Evolutionary conservation across 345 rosid species (phyloP), one percentile per base, ranked within the genome.

Genomic region (Ailanthus altissimus): DNA sequence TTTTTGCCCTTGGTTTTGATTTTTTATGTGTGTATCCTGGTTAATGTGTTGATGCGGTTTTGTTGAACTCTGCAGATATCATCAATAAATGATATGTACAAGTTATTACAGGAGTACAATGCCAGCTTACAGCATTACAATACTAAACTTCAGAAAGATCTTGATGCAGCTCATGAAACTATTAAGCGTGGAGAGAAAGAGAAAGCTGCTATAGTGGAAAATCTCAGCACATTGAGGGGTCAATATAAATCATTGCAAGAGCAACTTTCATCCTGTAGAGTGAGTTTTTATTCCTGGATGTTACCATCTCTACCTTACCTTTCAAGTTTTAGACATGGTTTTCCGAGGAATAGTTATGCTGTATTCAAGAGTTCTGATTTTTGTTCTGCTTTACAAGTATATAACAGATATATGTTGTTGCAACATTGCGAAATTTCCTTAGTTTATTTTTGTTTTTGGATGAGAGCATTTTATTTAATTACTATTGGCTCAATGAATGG

Each of bases 81-180:
- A n/a, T 92, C 99, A 6, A 81, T 92, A 10, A 93, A 88, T 85
- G 99, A 96, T 79, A 96, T 96, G 98, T 96, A 96, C 90, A 92
- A 91, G 88, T 88, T 92, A 63, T 76, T 96, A 66, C 99, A 92
- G 80, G 99, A 96, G 81, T 96, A 93, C 81, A 96, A 96, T 78
- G 86, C 97, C 70, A 93, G 99, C 87, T 85, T 96, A 84, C 99
- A 96, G 84, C 88, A 88, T 60, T 96, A 96, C 75, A 96, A 96
- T 71, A 87, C 89, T 84, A 96, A 93, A 76, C 98, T 96, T 64
- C 99, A 96, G 87, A 85, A 87, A n/a, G 99, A 96, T 79, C 91
- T 96, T 76, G 95, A 90, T 67, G 75, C 89, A 77, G 91, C 98
- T 67, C 94, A 88, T 2, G 99, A 92, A 80, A 85, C 83, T 58